These are phyloP conservation scores for Aspergillus spinulosporus DNA, from an alignment of 2,329 filamentous ascomycete genomes.

Conservation along the genomic window DNA sequence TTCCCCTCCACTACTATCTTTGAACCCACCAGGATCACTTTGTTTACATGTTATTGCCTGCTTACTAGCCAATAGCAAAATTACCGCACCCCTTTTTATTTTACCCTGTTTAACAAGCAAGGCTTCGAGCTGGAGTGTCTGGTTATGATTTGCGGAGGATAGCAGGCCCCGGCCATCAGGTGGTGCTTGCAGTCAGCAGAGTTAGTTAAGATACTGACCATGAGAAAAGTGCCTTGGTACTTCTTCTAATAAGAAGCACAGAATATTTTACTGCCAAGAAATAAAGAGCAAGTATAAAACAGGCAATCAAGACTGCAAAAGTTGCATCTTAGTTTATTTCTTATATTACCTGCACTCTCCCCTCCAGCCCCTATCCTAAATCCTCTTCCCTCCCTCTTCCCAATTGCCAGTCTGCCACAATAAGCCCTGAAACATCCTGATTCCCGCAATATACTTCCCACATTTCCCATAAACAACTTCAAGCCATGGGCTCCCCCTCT, in stretches of 20 bases:
- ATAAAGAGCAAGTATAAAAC: slow-evolving; percentile 16
- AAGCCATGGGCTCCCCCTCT: slow-evolving; percentile 15
- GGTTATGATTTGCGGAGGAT: too few relatives aligned
- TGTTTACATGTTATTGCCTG: too few relatives aligned
- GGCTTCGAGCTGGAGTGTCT: too few relatives aligned
- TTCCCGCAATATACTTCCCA: slow-evolving; percentile 14
- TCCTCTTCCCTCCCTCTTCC: slow-evolving; percentile 8
- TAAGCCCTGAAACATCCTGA: not conserved
- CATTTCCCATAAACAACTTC: slow-evolving; percentile 14
- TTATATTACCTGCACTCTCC: slow-evolving; percentile 3
- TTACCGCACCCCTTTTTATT: too few relatives aligned
- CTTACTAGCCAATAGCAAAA: too few relatives aligned
- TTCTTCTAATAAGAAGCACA: slow-evolving; percentile 11
- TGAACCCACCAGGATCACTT: too few relatives aligned
- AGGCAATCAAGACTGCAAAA: slow-evolving; percentile 9
- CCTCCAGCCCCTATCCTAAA: slow-evolving; percentile 4
- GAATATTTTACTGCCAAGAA: slow-evolving; percentile 8
- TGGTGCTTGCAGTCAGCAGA: slow-evolving; percentile 4
- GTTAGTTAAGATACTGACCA: slow-evolving; percentile 1
- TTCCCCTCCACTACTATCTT: too few relatives aligned
- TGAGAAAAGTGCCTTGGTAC: slow-evolving; percentile 10
- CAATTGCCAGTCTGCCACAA: slow-evolving; percentile 5
- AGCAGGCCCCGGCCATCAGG: too few relatives aligned
- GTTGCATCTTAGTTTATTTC: slow-evolving; percentile 9
- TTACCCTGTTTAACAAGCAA: too few relatives aligned